Base-by-base conservation (phyloP, 73 alveolate species). In the Paramecium sexaurelia region DNA sequence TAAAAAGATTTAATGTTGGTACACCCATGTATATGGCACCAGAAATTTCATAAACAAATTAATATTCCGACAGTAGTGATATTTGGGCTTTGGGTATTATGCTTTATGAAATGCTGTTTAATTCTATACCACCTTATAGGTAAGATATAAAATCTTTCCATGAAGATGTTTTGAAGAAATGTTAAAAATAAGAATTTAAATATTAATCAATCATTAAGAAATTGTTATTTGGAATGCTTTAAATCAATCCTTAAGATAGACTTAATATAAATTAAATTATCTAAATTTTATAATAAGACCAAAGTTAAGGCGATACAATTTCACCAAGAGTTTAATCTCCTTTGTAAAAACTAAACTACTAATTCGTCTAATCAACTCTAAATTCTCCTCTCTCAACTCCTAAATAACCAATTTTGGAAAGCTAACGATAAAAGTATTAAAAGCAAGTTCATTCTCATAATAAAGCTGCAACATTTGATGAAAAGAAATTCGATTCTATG, bases 11-110 rank as follows among this genome's bases (percentile, higher is more conserved):
- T 88, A 29, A 88, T 88, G 94, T 88, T n/a, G 94, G 94, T 22
- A 68, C 94, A n/a, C 94, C 94, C 3, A 55, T 88, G 26, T 88
- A 88, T 43, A 88, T 88, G 94, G 94, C 94, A 1, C 94, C 94
- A 13, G 94, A 88, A 68, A 61, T 88, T 69, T 84, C 82, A 7
- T 68, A 88, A 88, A 88, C 91, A 7, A 40, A 39, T 68, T 17
- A 36, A 15, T 88, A 88, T 69, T 39, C 66, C 29, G 47, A 33
- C n/a, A 39, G 43, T 22, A 88, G 91, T 55, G 94, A 88, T 45
- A 88, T 88, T 10, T 88, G 94, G 94, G 82, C 91, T 69, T 43
- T 88, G 26, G 94, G 94, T 4, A 88, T 61, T 29, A 71, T 88
- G 45, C 66, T 88, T 24, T 88, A 88, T 26, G 94, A 88, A 47